These are phyloP conservation scores for Parsonsia alboflavescens DNA, from an alignment of 257 asterid genomes.

Conservation along the genomic window DNA sequence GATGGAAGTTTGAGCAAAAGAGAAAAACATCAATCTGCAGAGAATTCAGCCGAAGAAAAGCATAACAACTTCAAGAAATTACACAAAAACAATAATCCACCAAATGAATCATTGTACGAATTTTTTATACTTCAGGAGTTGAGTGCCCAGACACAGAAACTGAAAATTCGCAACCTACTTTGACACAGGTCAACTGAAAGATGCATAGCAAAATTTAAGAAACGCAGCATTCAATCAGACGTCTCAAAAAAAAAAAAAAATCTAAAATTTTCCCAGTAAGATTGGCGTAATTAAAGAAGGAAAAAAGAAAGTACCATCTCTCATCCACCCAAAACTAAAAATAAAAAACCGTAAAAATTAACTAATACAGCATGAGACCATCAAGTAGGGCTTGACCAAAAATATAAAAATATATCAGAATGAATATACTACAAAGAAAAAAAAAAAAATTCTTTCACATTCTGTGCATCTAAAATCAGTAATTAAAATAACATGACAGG, in stretches of 20 bases:
- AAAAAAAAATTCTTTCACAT: background rate
- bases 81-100: background rate
- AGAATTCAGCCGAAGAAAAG: background rate
- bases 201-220: background rate
- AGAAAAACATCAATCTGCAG: too few relatives aligned
- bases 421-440: background rate
- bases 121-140: background rate
- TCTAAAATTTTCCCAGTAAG: background rate
- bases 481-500: background rate
- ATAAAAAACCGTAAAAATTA: background rate
- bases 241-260: background rate
- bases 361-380: background rate
- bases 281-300: background rate
- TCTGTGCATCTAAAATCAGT: background rate
- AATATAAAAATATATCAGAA: background rate
- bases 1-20: background rate
- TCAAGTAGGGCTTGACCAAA: background rate
- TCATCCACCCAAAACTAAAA: background rate
- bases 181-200: background rate
- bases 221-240: constrained; percentile 3
- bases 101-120: background rate
- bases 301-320: background rate
- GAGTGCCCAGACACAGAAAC: background rate
- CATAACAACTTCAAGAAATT: background rate
- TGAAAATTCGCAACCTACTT: background rate